Conservation (phyloP, 495 filamentous ascomycete genomes). For the Chaetomium fimeti region DNA sequence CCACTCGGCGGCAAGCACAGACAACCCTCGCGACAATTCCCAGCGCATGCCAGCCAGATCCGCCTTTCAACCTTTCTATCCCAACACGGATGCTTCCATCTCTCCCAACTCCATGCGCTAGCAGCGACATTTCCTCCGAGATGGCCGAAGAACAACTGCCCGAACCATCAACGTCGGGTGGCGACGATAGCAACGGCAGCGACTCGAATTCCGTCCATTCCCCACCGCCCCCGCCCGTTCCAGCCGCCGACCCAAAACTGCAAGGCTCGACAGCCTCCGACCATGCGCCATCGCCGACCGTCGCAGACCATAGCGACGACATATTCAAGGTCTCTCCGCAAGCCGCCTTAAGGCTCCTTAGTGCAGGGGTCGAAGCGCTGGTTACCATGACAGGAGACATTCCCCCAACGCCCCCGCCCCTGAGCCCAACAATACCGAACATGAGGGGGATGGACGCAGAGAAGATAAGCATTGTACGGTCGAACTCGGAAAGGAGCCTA, state of each 20-base stretch:
- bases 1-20: neutral
- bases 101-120: neutral
- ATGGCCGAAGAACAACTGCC: constrained; percentile 20
- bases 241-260: constrained; percentile 50
- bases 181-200: constrained; percentile 18
- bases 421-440: constrained; percentile 59
- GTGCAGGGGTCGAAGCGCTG: constrained; percentile 68
- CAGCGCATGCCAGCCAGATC: neutral
- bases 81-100: neutral
- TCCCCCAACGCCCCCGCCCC: constrained; percentile 68
- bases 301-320: constrained; percentile 46
- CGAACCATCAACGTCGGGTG: constrained; percentile 14
- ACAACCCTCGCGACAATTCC: neutral
- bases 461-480: constrained; percentile 56
- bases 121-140: neutral
- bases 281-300: constrained; percentile 34
- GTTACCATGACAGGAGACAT: constrained; percentile 69
- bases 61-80: neutral
- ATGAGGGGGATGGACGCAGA: constrained; percentile 57
- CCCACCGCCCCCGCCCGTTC: constrained; percentile 51
- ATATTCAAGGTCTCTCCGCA: constrained; percentile 71
- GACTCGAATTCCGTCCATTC: constrained; percentile 26
- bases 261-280: constrained; percentile 20
- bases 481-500: constrained; percentile 51
- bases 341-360: constrained; percentile 76